Conservation (phyloP, 192 early-diverging fungal genomes). For the Glomus cerebriforme region DNA sequence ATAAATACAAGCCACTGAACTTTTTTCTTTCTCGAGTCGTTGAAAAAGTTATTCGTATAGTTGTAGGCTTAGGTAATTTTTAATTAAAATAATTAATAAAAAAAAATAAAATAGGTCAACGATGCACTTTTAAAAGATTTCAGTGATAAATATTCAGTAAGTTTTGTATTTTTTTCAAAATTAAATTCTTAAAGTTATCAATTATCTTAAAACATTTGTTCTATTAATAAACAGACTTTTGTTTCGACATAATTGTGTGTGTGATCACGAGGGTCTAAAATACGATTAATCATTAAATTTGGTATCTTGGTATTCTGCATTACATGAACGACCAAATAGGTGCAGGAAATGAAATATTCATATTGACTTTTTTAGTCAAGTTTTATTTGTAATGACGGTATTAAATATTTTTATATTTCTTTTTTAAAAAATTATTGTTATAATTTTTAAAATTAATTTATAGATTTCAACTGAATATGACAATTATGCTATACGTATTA, state of each 20-base stretch:
- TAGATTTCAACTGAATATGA: slow-evolving; percentile 20
- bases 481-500: slow-evolving; percentile 45
- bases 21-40: too few species aligned
- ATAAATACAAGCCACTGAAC: too few species aligned
- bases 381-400: neutral
- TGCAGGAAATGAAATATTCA: neutral
- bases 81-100: too few species aligned
- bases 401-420: too few species aligned
- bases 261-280: neutral
- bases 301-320: neutral
- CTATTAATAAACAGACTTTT: neutral
- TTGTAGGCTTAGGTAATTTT: too few species aligned
- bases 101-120: too few species aligned
- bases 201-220: neutral
- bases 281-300: neutral
- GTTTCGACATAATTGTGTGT: neutral
- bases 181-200: too few species aligned
- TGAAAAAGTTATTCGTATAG: too few species aligned
- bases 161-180: neutral
- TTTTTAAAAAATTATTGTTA: too few species aligned
- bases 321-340: neutral
- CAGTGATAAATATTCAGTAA: neutral
- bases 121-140: too few species aligned
- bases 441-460: slow-evolving; percentile 29
- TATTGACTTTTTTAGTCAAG: slow-evolving; percentile 1